Base-by-base conservation (phyloP, 2,329 filamentous ascomycete genomes). In the Drechslera avenae region DNA sequence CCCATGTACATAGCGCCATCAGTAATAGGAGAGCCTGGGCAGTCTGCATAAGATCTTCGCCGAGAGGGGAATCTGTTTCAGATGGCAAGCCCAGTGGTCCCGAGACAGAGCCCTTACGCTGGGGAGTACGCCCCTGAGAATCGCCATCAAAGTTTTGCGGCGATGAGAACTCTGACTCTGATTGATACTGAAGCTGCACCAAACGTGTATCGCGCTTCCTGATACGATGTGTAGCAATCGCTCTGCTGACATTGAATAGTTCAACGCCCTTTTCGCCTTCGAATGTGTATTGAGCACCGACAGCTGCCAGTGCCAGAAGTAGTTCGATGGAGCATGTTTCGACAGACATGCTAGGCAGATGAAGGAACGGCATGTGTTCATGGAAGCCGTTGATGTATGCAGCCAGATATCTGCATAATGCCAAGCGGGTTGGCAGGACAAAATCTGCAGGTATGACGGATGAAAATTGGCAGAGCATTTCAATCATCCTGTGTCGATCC, bases 361-460 rank as follows among this genome's bases (percentile, higher is more conserved):
- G 87, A 21, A 90, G 75, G 54, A 90, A 84, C 0, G 82, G 82
- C 33, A 84, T 76, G 52, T 84, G 81, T 19, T 81, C 77, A 50
- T 84, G 79, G 50, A 90, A 89, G 0, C 86, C 86, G 50, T 81
- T 83, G 45, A 89, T 82, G 60, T 89, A 90, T 1, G 86, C 86
- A 51, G 88, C 86, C 26, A 90, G 72, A 55, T 89, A 90, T 28
- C 87, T 76, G 2, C 84, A 86, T 21, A 90, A 68, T 0, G 87
- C 88, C 58, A 89, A 81, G 3, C 87, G 81, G 4, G 86, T 89
- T 1, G 87, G 87, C 41, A 90, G 82, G 3, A 84, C 79, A 57
- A 90, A 90, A 59, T 85, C 83, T 44, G 73, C 76, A 0, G 85
- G 83, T 17, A 87, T 69, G 4, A 86, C 81, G 1, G 79, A 76